A percentile compares a stretch with the other conserved stretches of the same genome.
These are phyloP conservation scores for Rhododendron ovatum DNA, from an alignment of 148 eudicot genomes.

Conservation along the genomic window DNA sequence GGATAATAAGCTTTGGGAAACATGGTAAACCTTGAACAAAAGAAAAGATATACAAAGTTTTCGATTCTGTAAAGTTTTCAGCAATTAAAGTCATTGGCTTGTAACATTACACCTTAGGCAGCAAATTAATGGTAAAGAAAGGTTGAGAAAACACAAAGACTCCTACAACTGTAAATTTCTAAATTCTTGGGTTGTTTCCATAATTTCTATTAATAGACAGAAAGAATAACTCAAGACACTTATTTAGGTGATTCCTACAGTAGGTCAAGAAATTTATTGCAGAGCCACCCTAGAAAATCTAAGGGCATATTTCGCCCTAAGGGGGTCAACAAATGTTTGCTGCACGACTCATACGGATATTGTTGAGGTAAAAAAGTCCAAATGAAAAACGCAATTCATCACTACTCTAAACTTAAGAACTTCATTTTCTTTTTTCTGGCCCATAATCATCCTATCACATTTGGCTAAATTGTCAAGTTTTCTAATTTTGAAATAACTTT, in stretches of 20 bases:
- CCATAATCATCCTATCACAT: not conserved
- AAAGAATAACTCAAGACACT: not conserved
- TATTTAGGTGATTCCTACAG: not conserved
- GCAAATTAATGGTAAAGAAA: not conserved
- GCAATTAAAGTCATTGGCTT: not conserved
- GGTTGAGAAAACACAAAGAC: not conserved
- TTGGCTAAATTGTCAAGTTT: not conserved
- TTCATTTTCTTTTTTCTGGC: not conserved
- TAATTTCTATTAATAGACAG: not conserved
- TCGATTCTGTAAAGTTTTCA: not conserved
- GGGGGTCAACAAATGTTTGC: not conserved
- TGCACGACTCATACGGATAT: not conserved
- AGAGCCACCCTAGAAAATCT: not conserved
- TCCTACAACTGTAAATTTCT: not conserved
- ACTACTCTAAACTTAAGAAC: not conserved
- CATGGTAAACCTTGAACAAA: not conserved
- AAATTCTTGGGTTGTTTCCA: not conserved
- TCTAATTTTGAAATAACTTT: not conserved
- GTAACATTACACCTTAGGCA: not conserved
- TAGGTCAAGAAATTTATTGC: not conserved
- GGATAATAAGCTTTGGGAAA: not conserved
- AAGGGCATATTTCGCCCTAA: not conserved
- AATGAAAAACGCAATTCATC: not conserved
- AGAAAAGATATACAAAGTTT: not conserved
- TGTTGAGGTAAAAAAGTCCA: not conserved